These are phyloP conservation scores for Fusarium tricinctum DNA, from an alignment of 2,329 filamentous ascomycete genomes.

Conservation along the genomic window DNA sequence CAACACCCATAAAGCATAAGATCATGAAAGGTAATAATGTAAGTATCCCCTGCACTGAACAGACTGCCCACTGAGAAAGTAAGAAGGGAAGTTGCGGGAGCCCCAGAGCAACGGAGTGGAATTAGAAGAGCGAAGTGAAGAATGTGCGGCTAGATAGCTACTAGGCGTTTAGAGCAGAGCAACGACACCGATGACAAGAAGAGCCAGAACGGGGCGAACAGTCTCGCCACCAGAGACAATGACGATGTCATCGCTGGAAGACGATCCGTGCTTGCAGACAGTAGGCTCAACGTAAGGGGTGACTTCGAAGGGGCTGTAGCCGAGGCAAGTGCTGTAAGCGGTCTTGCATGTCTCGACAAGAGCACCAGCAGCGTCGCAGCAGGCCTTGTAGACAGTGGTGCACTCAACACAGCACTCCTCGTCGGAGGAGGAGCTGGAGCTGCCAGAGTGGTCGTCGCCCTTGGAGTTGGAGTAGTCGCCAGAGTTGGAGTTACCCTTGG, in stretches of 20 bases:
- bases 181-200: slow-evolving; percentile 32
- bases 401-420: slow-evolving; percentile 28
- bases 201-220: slow-evolving; percentile 36
- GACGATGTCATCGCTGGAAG: slow-evolving; percentile 29
- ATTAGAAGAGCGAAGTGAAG: slow-evolving; percentile 30
- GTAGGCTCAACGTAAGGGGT: slow-evolving; percentile 34
- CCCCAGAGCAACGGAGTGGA: slow-evolving; percentile 22
- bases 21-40: slow-evolving; percentile 28
- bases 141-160: slow-evolving; percentile 2
- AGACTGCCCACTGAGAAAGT: slow-evolving; percentile 33
- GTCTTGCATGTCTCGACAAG: slow-evolving; percentile 32
- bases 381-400: slow-evolving; percentile 33
- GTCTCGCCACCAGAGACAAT: slow-evolving; percentile 34
- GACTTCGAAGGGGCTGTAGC: slow-evolving; percentile 33
- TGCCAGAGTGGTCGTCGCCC: neutral
- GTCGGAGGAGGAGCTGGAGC: slow-evolving; percentile 12
- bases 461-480: slow-evolving; percentile 1
- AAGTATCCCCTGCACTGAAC: slow-evolving; percentile 22
- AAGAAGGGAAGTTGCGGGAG: slow-evolving; percentile 20
- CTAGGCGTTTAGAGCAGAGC: slow-evolving; percentile 35
- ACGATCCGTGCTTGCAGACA: slow-evolving; percentile 34
- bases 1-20: slow-evolving; percentile 39
- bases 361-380: slow-evolving; percentile 32
- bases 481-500: neutral
- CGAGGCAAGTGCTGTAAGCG: slow-evolving; percentile 34